phyloP scores from a whole-genome alignment of 2,329 filamentous ascomycete genomes.

The Calonectria fujianensis region DNA sequence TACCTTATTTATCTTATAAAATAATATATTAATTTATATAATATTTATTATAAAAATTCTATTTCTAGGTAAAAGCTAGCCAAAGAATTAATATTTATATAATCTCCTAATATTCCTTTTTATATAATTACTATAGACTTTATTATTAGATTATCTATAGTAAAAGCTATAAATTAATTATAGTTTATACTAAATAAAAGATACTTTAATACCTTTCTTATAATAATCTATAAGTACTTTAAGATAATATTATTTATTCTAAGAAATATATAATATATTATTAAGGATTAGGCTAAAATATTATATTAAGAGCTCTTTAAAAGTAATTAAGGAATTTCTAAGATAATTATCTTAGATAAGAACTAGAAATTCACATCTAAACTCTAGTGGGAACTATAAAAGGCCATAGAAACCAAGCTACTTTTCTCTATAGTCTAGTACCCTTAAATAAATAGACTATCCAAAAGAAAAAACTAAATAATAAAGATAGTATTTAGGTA shows the following conservation, averaged over 20 bases:
- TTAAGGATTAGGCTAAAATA: background rate
- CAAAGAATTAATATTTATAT: too few species aligned
- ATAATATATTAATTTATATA: too few species aligned
- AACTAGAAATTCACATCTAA: background rate
- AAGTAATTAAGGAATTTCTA: background rate
- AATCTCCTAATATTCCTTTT: too few species aligned
- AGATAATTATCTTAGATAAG: background rate
- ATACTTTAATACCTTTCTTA: too few species aligned
- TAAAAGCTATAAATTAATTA: too few species aligned
- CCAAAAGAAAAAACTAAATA: background rate
- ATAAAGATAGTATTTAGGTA: background rate
- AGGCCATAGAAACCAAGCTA: background rate
- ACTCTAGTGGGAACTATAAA: background rate
- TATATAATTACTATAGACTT: too few species aligned
- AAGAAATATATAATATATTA: background rate
- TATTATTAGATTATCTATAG: too few species aligned
- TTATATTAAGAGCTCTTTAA: background rate
- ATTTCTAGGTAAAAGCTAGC: too few species aligned
- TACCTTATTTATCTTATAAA: too few species aligned
- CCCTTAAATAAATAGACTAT: background rate
- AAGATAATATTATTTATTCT: background rate
- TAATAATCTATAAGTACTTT: background rate
- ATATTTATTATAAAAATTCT: too few species aligned
- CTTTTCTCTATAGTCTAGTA: background rate
- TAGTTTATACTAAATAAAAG: too few species aligned